These are phyloP conservation scores for Citropsis articulata DNA, from an alignment of 345 rosid genomes.

Conservation along the genomic window DNA sequence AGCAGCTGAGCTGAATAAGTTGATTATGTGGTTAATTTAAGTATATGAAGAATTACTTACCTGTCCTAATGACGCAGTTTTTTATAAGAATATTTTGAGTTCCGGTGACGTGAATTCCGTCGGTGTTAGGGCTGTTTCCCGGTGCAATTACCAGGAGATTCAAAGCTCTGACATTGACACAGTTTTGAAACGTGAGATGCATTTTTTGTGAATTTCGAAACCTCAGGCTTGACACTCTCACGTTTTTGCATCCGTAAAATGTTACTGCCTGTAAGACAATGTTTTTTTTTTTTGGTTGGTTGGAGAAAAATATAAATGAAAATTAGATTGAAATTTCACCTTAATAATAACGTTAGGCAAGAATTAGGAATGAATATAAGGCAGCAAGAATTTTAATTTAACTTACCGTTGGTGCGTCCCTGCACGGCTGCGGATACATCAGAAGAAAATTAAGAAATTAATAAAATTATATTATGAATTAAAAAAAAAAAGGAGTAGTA, in stretches of 20 bases:
- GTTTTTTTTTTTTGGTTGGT: not conserved
- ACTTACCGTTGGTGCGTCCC: conserved; percentile 80
- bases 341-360: not conserved
- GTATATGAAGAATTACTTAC: conserved; percentile 24
- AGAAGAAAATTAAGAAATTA: not conserved
- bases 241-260: conserved; percentile 54
- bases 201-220: conserved; percentile 75
- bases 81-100: conserved; percentile 59
- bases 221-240: conserved; percentile 54
- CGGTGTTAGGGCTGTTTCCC: conserved; percentile 80
- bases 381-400: not conserved
- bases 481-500: not conserved
- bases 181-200: conserved; percentile 60
- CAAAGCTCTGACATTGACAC: conserved; percentile 51
- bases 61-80: conserved; percentile 64
- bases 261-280: conserved; percentile 64
- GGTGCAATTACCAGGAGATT: conserved; percentile 63
- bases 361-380: not conserved
- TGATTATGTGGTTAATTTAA: not conserved
- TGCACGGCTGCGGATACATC: conserved; percentile 60
- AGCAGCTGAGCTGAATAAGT: not conserved
- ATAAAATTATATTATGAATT: not conserved
- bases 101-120: conserved; percentile 76
- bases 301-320: too few species aligned
- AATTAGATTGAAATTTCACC: not conserved